Conservation (phyloP, 2,329 filamentous ascomycete genomes). For the Chalaropsis thielavioides region DNA sequence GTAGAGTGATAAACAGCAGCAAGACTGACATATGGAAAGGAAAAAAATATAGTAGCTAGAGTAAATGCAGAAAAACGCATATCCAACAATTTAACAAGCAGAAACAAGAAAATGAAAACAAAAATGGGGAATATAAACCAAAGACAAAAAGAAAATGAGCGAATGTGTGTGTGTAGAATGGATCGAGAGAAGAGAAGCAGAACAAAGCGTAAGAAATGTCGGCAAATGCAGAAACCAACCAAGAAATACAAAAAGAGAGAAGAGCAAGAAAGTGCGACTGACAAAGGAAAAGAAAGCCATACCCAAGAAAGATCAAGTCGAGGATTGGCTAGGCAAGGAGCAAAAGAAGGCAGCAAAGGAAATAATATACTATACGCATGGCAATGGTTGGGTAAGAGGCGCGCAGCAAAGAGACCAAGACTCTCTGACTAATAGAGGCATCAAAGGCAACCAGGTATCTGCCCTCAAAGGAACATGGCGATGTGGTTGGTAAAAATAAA, state of each 20-base stretch:
- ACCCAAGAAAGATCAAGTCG: not conserved
- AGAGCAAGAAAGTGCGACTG: not conserved
- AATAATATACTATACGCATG: slow-evolving; percentile 12
- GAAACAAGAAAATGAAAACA: not conserved
- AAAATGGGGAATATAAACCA: slow-evolving; percentile 3
- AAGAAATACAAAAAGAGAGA: not conserved
- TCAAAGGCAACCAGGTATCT: too few relatives aligned
- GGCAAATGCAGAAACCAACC: not conserved
- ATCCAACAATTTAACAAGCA: not conserved
- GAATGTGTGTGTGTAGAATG: not conserved
- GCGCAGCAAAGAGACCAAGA: not conserved
- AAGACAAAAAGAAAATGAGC: slow-evolving; percentile 4
- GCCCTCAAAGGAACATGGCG: too few relatives aligned
- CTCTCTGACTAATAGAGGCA: not conserved
- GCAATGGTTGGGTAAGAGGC: not conserved
- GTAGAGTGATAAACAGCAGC: not conserved
- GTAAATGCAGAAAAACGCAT: not conserved
- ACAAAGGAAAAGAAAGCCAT: not conserved
- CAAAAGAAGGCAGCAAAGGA: slow-evolving; percentile 8
- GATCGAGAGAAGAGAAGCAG: not conserved
- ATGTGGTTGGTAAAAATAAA: not conserved
- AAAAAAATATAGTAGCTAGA: not conserved
- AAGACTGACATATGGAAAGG: not conserved
- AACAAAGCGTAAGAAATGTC: not conserved
- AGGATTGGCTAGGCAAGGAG: not conserved